Conservation (phyloP, 2,329 filamentous ascomycete species). For the Pestalotiopsis sp. region DNA sequence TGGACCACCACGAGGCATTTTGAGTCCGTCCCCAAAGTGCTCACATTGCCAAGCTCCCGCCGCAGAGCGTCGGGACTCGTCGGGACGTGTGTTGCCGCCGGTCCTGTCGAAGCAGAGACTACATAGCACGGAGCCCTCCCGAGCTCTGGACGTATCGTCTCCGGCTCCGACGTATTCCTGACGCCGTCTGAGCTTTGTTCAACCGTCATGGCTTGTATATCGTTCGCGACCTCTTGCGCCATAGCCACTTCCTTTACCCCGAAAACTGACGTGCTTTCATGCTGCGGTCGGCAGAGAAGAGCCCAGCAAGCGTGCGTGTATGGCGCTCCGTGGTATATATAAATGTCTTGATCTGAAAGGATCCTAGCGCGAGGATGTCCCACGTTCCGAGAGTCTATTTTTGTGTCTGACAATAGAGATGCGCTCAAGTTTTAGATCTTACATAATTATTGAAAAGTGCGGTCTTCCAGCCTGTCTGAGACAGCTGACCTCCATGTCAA, state of each 20-base stretch:
- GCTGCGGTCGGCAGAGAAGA: background rate
- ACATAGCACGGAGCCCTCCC: background rate
- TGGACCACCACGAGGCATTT: conserved; percentile 25
- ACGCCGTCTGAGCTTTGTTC: background rate
- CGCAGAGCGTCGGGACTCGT: background rate
- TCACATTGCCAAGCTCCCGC: background rate
- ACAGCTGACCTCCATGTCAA: background rate
- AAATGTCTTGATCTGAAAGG: background rate
- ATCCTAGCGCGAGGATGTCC: background rate
- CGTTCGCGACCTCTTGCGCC: background rate
- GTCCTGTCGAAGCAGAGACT: background rate
- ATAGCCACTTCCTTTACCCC: background rate
- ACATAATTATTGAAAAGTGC: background rate
- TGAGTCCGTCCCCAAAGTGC: background rate
- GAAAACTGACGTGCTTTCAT: background rate
- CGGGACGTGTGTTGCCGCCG: background rate
- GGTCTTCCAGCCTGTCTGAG: background rate
- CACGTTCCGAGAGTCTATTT: background rate
- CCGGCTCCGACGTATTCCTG: background rate
- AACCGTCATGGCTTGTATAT: background rate
- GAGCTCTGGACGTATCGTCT: background rate
- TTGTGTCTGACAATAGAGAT: background rate
- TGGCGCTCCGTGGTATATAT: background rate
- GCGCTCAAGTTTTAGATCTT: background rate
- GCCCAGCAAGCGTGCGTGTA: background rate